Conservation (phyloP, 2,329 filamentous ascomycete species). For the Dothideomycetes sp. region DNA sequence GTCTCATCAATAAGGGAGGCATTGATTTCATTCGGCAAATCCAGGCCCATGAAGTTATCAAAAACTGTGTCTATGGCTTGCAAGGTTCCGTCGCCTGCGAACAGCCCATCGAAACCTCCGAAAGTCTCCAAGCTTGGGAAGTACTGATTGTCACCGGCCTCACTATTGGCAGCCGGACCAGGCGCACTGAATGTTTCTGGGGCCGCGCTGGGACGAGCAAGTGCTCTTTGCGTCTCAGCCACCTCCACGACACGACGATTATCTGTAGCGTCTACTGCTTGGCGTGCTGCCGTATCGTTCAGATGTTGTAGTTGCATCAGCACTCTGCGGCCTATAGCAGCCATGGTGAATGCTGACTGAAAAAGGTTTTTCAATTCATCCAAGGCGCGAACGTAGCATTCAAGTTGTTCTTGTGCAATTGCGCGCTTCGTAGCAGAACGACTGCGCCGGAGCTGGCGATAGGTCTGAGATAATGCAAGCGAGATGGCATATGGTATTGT, state of each 20-base stretch:
- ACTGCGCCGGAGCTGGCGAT: slow-evolving; percentile 40
- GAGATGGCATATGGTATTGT: slow-evolving; percentile 46
- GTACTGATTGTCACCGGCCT: not conserved
- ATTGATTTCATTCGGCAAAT: slow-evolving; percentile 3
- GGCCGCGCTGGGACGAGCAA: not conserved
- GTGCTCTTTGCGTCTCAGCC: not conserved
- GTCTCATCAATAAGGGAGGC: not conserved
- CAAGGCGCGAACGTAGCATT: slow-evolving; percentile 8
- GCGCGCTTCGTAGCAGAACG: slow-evolving; percentile 5
- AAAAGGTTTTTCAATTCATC: slow-evolving; percentile 7
- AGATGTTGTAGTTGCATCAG: slow-evolving; percentile 8
- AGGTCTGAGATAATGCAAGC: slow-evolving; percentile 44
- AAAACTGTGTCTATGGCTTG: slow-evolving; percentile 11
- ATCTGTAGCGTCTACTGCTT: not conserved
- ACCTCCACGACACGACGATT: not conserved
- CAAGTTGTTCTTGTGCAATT: slow-evolving; percentile 10
- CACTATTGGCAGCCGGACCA: not conserved
- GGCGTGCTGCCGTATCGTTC: not conserved
- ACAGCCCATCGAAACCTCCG: slow-evolving; percentile 1
- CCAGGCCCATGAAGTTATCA: slow-evolving; percentile 11
- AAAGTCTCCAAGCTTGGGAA: not conserved
- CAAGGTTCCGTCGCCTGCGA: slow-evolving; percentile 6
- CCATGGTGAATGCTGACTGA: slow-evolving; percentile 9
- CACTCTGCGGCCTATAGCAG: slow-evolving; percentile 8
- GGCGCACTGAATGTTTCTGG: not conserved